Percentiles rank a stretch among this genome's conserved stretches.
phyloP scores from a whole-genome alignment of 78 protist genomes.

The Cavenderia fasciculata region DNA sequence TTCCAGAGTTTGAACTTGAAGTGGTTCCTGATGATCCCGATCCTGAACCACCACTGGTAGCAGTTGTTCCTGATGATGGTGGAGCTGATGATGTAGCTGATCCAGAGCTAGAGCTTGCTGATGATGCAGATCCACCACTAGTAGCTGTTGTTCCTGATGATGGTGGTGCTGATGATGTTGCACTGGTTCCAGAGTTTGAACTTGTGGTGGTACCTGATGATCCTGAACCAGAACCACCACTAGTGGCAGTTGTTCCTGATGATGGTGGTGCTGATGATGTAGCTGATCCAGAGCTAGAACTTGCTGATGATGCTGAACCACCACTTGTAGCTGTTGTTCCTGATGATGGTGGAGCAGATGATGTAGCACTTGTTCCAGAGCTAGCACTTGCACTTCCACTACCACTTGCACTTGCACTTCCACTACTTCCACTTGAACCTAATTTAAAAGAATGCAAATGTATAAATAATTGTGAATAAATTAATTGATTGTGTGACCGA shows the following conservation, averaged over 20 bases:
- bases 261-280: neutral
- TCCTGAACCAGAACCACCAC: neutral
- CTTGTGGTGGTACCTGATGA: neutral
- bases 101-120: neutral
- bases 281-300: neutral
- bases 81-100: neutral
- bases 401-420: too few relatives aligned
- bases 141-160: neutral
- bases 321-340: neutral
- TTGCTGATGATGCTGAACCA: neutral
- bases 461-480: neutral
- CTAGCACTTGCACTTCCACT: too few relatives aligned
- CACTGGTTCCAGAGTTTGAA: neutral
- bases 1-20: neutral
- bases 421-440: too few relatives aligned
- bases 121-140: neutral
- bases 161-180: neutral
- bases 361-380: neutral
- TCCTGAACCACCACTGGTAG: neutral
- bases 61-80: neutral
- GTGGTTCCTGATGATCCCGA: neutral
- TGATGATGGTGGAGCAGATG: neutral
- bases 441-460: neutral
- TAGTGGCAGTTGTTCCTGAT: neutral
- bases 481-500: neutral